phyloP scores from a whole-genome alignment of 192 early-diverging fungal species.

The Linnemannia exigua region DNA sequence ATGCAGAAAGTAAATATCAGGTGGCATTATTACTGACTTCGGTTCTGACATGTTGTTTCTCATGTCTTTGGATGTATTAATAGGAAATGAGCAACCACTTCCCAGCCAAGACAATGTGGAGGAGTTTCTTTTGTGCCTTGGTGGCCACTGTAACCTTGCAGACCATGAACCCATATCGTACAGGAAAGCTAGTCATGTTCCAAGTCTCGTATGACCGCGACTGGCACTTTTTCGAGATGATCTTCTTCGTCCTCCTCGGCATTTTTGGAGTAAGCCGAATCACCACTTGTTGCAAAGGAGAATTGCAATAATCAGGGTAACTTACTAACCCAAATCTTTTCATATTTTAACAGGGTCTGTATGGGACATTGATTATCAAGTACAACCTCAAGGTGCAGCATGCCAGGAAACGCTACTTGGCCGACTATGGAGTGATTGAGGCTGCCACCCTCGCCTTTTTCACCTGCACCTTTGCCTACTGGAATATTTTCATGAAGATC shows the following conservation, averaged over 20 bases:
- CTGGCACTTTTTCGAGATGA: constrained; percentile 95
- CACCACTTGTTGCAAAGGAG: not conserved
- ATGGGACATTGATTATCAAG: constrained; percentile 83
- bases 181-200: constrained; percentile 97
- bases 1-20: no score
- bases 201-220: constrained; percentile 93
- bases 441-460: constrained; percentile 72
- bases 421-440: constrained; percentile 76
- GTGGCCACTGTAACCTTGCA: constrained; percentile 93
- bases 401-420: constrained; percentile 78
- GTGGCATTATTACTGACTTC: not conserved
- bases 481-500: constrained; percentile 82
- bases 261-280: constrained; percentile 78
- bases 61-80: constrained; percentile 56
- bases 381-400: constrained; percentile 78
- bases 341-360: constrained; percentile 68
- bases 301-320: not conserved
- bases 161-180: constrained; percentile 95
- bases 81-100: constrained; percentile 98
- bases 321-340: not conserved
- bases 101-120: constrained; percentile 95
- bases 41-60: not conserved
- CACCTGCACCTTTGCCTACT: constrained; percentile 77
- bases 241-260: constrained; percentile 84
- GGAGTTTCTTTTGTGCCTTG: constrained; percentile 97